These are phyloP conservation scores for Paraurostyla sp. DNA, from an alignment of 73 alveolate species.

Conservation along the genomic window DNA sequence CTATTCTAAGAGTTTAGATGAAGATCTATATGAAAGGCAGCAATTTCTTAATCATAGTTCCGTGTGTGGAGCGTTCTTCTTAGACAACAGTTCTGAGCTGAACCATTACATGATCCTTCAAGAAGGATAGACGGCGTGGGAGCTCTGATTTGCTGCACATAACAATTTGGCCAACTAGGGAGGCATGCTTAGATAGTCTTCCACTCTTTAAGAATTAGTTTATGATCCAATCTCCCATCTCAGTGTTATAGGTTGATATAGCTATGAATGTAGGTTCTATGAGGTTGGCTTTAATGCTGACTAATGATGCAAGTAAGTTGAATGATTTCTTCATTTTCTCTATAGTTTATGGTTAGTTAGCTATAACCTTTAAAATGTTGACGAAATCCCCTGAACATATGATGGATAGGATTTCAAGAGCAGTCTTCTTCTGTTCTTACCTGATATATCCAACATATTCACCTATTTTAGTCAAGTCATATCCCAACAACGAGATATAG, in stretches of 20 bases:
- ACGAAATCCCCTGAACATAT: slow-evolving; percentile 66
- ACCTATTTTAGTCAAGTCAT: slow-evolving; percentile 36
- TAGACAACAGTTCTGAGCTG: background rate
- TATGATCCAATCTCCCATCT: slow-evolving; percentile 72
- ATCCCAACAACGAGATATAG: slow-evolving; percentile 65
- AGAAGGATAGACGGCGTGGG: slow-evolving; percentile 24
- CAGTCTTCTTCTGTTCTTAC: slow-evolving; percentile 56
- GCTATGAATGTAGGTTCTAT: slow-evolving; percentile 72
- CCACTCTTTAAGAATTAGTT: slow-evolving; percentile 23
- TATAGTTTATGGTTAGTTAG: slow-evolving; percentile 56
- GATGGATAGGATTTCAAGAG: slow-evolving; percentile 55
- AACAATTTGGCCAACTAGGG: slow-evolving; percentile 60
- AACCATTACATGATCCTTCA: slow-evolving; percentile 21
- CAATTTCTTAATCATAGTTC: background rate
- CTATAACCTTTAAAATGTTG: slow-evolving; percentile 54
- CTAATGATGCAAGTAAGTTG: slow-evolving; percentile 43
- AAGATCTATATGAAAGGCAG: slow-evolving; percentile 51
- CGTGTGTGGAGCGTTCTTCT: slow-evolving; percentile 30
- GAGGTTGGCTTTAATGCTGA: slow-evolving; percentile 34
- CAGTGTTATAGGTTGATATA: slow-evolving; percentile 57
- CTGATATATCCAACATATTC: slow-evolving; percentile 2
- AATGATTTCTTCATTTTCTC: slow-evolving; percentile 53
- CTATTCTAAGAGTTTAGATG: slow-evolving; percentile 37
- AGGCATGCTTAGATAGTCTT: slow-evolving; percentile 30
- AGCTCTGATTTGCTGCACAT: slow-evolving; percentile 29